A percentile compares a stretch with the other conserved stretches of the same genome.
Conservation (phyloP, 2,329 filamentous ascomycete species). For the Corinectria fuckeliana region DNA sequence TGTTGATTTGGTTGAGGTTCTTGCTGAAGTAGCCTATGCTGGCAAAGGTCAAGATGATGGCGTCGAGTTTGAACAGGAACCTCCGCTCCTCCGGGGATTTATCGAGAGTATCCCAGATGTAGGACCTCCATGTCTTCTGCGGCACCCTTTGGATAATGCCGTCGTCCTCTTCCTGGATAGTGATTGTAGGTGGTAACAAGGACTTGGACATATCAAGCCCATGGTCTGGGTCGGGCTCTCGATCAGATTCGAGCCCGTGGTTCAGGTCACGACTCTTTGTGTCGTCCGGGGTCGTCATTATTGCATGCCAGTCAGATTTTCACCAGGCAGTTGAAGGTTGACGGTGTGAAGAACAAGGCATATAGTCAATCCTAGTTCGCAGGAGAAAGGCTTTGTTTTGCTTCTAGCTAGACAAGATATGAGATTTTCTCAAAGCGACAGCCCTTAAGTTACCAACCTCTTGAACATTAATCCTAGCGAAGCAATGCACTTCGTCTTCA, state of each 20-base stretch:
- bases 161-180: not conserved
- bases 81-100: conserved; percentile 48
- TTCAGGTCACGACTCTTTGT: not conserved
- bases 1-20: conserved; percentile 44
- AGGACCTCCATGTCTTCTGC: conserved; percentile 47
- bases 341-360: not conserved
- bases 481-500: not conserved
- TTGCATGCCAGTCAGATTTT: not conserved
- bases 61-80: conserved; percentile 52
- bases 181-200: not conserved
- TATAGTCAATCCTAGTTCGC: not conserved
- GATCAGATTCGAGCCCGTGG: not conserved
- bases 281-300: not conserved
- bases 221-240: not conserved
- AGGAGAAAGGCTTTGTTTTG: not conserved
- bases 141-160: conserved; percentile 4
- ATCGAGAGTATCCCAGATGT: conserved; percentile 56
- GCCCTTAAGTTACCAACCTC: not conserved
- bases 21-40: conserved; percentile 48
- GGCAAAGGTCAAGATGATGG: conserved; percentile 45
- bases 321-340: no score
- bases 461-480: not conserved
- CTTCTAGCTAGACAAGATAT: not conserved
- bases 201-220: not conserved
- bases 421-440: not conserved